Evolutionary conservation across 106 monocot species (phyloP).

Genomic region (Dendrobium officinale): DNA sequence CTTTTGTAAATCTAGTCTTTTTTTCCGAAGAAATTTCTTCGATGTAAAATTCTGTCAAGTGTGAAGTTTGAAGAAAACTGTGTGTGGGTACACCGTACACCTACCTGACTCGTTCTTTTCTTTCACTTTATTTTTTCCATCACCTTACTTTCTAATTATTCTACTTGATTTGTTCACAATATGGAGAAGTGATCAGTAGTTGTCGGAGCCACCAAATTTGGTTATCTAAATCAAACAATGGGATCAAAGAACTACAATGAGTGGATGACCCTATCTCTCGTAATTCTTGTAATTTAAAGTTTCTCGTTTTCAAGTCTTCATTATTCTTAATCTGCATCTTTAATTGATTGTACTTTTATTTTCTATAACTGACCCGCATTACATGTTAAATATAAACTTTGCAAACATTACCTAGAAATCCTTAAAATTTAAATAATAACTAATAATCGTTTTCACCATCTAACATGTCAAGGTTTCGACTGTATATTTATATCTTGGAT

Average conservation of each 20-base stretch:
- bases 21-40: no score
- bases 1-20: no score
- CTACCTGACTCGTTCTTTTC: no score
- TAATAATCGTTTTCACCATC: background rate
- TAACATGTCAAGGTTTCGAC: background rate
- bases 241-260: no score
- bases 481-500: background rate
- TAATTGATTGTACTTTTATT: background rate
- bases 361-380: background rate
- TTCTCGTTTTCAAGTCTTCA: background rate
- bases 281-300: no score
- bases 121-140: no score
- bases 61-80: no score
- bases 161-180: background rate
- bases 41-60: no score
- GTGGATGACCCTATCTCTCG: no score
- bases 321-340: background rate
- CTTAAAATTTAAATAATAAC: background rate
- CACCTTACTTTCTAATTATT: no score
- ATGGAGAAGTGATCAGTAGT: background rate
- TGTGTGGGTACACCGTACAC: no score
- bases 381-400: background rate
- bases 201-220: background rate
- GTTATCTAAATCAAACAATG: no score
- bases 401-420: background rate